Conservation (phyloP, 2,329 filamentous ascomycete species). For the Aciculosporium take region DNA sequence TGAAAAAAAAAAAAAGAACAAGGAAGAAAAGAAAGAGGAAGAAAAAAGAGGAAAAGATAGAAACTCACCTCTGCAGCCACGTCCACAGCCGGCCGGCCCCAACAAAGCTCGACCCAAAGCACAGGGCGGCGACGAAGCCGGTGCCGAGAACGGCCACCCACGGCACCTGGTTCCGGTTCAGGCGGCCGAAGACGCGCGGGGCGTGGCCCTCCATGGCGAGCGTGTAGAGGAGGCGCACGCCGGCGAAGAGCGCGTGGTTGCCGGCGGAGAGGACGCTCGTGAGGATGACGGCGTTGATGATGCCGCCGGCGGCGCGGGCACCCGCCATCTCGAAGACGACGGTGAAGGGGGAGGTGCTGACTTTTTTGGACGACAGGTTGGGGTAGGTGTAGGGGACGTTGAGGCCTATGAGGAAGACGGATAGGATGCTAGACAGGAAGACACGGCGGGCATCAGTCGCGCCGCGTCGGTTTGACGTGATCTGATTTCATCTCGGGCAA, state of each 20-base stretch:
- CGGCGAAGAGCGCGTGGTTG: slow-evolving; percentile 24
- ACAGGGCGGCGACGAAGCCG: slow-evolving; percentile 41
- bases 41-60: background rate
- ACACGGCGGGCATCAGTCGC: too few species aligned
- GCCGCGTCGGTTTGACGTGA: too few species aligned
- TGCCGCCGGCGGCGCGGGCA: slow-evolving; percentile 32
- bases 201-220: slow-evolving; percentile 33
- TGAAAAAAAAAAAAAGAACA: background rate
- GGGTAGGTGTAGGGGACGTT: slow-evolving; percentile 41
- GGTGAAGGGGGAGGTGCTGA: slow-evolving; percentile 29
- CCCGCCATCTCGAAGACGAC: slow-evolving; percentile 46
- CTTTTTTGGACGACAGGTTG: slow-evolving; percentile 17
- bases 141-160: slow-evolving; percentile 33
- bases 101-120: slow-evolving; percentile 52
- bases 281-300: slow-evolving; percentile 45
- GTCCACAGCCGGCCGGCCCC: slow-evolving; percentile 51
- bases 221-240: slow-evolving; percentile 21
- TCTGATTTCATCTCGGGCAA: too few species aligned
- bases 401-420: slow-evolving; percentile 34
- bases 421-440: slow-evolving; percentile 25
- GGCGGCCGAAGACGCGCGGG: slow-evolving; percentile 33
- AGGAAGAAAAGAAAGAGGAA: background rate
- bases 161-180: slow-evolving; percentile 22
- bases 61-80: slow-evolving; percentile 47
- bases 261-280: slow-evolving; percentile 24